Evolutionary conservation across 2,329 filamentous ascomycete species (phyloP).

Genomic region (Celoporthe dispersa): DNA sequence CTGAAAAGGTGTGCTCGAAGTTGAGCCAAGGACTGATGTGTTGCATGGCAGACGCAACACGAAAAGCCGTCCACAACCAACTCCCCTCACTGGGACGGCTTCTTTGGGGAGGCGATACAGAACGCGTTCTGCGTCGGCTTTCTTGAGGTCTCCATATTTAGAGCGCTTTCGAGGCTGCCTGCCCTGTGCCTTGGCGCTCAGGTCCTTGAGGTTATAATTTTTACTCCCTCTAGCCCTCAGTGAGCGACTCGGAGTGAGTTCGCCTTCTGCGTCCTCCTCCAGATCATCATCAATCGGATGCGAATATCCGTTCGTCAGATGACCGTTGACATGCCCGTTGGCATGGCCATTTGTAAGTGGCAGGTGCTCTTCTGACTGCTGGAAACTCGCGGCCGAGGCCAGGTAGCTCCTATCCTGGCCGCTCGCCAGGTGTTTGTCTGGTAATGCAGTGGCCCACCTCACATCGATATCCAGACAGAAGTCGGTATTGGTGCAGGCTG

Average conservation of each 20-base stretch:
- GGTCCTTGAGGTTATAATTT: constrained; percentile 63
- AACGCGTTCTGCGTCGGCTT: constrained; percentile 48
- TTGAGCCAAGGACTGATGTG: constrained; percentile 52
- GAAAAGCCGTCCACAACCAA: constrained; percentile 42
- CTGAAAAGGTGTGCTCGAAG: constrained; percentile 54
- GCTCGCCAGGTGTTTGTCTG: constrained; percentile 37
- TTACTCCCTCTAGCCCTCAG: constrained; percentile 52
- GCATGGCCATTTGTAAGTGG: constrained; percentile 41
- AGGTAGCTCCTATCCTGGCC: constrained; percentile 48
- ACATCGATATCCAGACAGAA: constrained; percentile 56
- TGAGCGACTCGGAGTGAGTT: constrained; percentile 56
- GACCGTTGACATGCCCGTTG: constrained; percentile 36
- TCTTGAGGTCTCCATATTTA: constrained; percentile 23
- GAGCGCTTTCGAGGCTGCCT: constrained; percentile 51
- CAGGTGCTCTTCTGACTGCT: constrained; percentile 41
- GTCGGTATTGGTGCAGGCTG: constrained; percentile 43
- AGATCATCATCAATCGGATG: constrained; percentile 41
- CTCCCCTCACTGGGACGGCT: constrained; percentile 49
- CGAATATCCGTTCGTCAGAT: constrained; percentile 32
- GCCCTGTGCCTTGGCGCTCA: constrained; percentile 62
- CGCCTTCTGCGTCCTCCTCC: constrained; percentile 51
- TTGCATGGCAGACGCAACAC: constrained; percentile 56
- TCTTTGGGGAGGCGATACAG: constrained; percentile 51
- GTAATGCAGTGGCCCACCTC: constrained; percentile 49
- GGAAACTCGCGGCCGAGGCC: constrained; percentile 49